Conservation (phyloP, 495 filamentous ascomycete species). For the Xylaria bambusicola region DNA sequence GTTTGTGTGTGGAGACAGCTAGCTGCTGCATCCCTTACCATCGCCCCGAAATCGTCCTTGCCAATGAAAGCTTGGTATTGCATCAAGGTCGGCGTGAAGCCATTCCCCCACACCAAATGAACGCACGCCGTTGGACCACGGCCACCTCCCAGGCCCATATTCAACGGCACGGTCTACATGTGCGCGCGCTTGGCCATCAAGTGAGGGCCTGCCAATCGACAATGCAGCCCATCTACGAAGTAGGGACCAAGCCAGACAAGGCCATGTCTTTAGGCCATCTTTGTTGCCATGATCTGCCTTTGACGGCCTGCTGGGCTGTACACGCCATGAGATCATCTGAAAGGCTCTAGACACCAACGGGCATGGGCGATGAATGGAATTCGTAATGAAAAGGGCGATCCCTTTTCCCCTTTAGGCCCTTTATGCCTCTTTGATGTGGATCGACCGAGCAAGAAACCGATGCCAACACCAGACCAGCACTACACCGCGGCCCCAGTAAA, state of each 20-base stretch:
- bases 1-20: slow-evolving; percentile 19
- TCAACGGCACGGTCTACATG: slow-evolving; percentile 8
- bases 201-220: slow-evolving; percentile 10
- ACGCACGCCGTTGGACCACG: slow-evolving; percentile 4
- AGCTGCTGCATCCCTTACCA: slow-evolving; percentile 1
- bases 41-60: neutral
- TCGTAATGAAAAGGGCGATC: slow-evolving; percentile 1
- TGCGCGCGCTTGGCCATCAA: slow-evolving; percentile 8
- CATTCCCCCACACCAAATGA: slow-evolving; percentile 5
- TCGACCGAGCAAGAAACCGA: slow-evolving; percentile 6
- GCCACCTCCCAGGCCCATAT: neutral
- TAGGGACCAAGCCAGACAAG: no score
- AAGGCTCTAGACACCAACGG: slow-evolving; percentile 2
- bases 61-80: slow-evolving; percentile 16
- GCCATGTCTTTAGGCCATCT: neutral
- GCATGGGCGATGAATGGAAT: neutral
- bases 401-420: neutral
- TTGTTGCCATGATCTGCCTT: neutral
- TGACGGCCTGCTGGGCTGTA: neutral
- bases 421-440: slow-evolving; percentile 13
- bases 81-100: neutral
- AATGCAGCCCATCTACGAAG: neutral
- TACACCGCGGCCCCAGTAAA: neutral
- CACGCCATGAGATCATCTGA: neutral
- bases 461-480: neutral